Base-by-base conservation (phyloP, 768 basidiomycete species). In the Tephrocybe rancida region DNA sequence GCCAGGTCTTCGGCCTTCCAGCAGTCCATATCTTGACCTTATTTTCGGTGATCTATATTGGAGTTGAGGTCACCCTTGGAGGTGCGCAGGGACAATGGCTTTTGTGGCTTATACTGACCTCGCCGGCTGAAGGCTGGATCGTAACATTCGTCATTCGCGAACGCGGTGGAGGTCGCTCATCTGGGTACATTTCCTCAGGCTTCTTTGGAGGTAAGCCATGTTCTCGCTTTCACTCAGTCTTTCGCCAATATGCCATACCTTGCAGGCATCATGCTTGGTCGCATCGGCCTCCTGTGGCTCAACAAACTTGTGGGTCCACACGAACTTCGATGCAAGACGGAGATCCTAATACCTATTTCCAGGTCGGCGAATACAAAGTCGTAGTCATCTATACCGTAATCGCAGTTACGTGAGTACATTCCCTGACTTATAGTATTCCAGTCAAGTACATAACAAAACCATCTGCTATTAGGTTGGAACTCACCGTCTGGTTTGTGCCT, bases 401-500 rank as follows among this genome's bases (percentile, higher is more conserved):
- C 5, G 61, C 68, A n/a, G 60, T 80, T 29, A 74, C 57, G 72
- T 70, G 19, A 49, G 43, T 50, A 25, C 32, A 34, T 5, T n/a
- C 9, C 5, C n/a, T n/a, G n/a, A n/a, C 18, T 22, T 41, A 3
- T 19, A 19, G 13, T 41, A 9, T 21, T 21, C 21, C 18, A 41
- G 9, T 19, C 3, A 21, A 19, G 5, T n/a, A n/a, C n/a, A n/a
- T 21, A 13, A n/a, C 9, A 19, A 19, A 26, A 29, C 18, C 25
- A 5, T 13, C 22, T 10, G 5, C 34, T n/a, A n/a, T n/a, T n/a
- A 74, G 73, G 2, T 68, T 83, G 30, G 77, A 82, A 58, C 56
- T 80, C 14, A 73, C 77, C 11, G 69, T 84, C 43, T 85, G 83
- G 84, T 70, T 78, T 29, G 78, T 80, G 0, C 77, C 78, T 0